Base-by-base conservation (phyloP, 148 eudicot species). In the Fallopia convolvulus region DNA sequence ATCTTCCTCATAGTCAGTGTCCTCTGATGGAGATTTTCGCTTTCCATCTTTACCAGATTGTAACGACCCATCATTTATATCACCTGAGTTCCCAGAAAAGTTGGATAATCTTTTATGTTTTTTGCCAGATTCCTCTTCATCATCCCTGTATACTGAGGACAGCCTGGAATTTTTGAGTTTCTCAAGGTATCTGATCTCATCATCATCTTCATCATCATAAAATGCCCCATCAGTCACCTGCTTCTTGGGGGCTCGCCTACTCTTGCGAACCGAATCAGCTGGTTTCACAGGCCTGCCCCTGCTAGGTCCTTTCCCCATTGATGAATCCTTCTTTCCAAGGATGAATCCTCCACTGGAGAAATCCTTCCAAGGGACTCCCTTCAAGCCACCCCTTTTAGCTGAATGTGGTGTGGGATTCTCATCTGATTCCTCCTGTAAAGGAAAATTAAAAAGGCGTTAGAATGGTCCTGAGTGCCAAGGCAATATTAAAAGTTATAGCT, bases 101-200 rank as follows among this genome's bases (percentile, higher is more conserved):
- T 84, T 88, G n/a, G 97, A 88, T 76, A 87, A 52, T 52, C 83
- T 85, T 60, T 79, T 80, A 44, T 79, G 85, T 75, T 84, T 92
- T 81, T 81, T 88, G 68, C 89, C 81, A 9, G 90, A 83, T 46
- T 88, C 90, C 76, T 85, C 87, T 58, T 88, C 91, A 66, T 77
- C 78, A 72, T 91, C 85, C 84, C 80, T 85, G 78, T 56, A 75
- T 70, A 83, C 83, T 42, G 84, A 66, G 70, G 86, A 74, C 33
- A 75, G 77, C 81, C 81, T 89, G 41, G 93, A 85, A 77, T 80
- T 85, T 80, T 84, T 95, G 2, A 92, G 86, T 82, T 94, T 94
- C 84, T 94, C 95, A 39, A 95, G 82, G 83, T 92, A 95, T 76
- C 92, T 89, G 65, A 95, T 90, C 85, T 95, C 99, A 82, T 89